phyloP scores from a whole-genome alignment of 148 eudicot genomes.

The Rhododendron henanense region DNA sequence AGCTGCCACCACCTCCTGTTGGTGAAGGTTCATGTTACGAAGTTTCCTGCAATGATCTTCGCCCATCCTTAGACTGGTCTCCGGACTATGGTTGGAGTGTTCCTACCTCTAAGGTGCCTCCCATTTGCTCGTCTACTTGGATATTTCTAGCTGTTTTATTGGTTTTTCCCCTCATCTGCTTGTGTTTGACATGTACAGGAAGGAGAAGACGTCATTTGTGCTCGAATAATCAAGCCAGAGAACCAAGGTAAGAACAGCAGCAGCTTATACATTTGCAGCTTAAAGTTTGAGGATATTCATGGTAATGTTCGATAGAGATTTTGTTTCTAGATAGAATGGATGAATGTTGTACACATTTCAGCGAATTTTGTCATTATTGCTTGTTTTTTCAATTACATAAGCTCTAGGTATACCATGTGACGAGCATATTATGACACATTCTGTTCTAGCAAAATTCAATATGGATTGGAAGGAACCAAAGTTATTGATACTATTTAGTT shows the following conservation, averaged over 20 bases:
- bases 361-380: neutral
- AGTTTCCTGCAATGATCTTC: slow-evolving; percentile 54
- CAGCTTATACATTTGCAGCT: neutral
- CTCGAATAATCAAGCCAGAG: slow-evolving; percentile 46
- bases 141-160: neutral
- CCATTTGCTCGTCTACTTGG: neutral
- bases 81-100: slow-evolving; percentile 59
- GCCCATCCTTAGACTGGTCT: slow-evolving; percentile 84
- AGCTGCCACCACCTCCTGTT: slow-evolving; percentile 45
- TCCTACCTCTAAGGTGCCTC: slow-evolving; percentile 42
- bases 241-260: slow-evolving; percentile 38
- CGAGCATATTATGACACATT: neutral
- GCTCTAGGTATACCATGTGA: neutral
- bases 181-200: slow-evolving; percentile 37
- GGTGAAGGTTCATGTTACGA: slow-evolving; percentile 65
- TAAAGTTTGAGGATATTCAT: neutral
- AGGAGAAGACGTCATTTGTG: slow-evolving; percentile 31
- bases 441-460: neutral
- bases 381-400: neutral
- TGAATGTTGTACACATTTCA: neutral
- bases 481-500: neutral
- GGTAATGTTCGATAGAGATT: neutral
- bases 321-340: neutral
- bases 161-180: neutral
- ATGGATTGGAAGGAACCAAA: neutral